phyloP scores from a whole-genome alignment of 2,329 filamentous ascomycete genomes.

The Didymella keratinophila region DNA sequence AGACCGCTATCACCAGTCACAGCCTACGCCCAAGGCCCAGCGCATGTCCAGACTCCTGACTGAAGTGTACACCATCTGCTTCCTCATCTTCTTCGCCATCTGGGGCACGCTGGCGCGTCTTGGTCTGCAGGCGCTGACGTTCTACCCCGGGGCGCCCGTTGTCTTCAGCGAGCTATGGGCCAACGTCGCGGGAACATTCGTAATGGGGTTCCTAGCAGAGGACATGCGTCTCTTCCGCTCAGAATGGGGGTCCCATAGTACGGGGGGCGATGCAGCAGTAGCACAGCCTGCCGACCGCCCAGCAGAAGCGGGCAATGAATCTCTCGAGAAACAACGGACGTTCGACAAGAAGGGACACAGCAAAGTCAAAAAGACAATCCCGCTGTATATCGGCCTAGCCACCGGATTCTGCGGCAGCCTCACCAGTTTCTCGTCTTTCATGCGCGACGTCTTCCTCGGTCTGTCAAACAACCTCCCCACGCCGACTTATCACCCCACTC shows the following conservation, averaged over 20 bases:
- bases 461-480: conserved; percentile 75
- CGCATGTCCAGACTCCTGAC: conserved; percentile 45
- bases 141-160: conserved; percentile 79
- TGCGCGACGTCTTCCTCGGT: conserved; percentile 80
- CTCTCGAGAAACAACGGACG: conserved; percentile 57
- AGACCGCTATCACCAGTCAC: conserved; percentile 22
- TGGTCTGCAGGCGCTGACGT: conserved; percentile 79
- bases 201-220: conserved; percentile 87
- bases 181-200: conserved; percentile 79
- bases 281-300: conserved; percentile 3
- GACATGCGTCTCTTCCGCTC: conserved; percentile 77
- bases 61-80: conserved; percentile 71
- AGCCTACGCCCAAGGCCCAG: conserved; percentile 21
- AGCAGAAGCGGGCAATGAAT: conserved; percentile 22
- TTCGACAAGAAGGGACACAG: conserved; percentile 37
- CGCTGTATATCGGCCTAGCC: conserved; percentile 84
- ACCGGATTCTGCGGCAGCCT: conserved; percentile 91
- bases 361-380: conserved; percentile 81
- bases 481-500: conserved; percentile 53
- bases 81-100: conserved; percentile 85
- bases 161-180: conserved; percentile 82
- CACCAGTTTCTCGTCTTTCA: conserved; percentile 88
- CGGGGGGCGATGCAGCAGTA: conserved; percentile 30
- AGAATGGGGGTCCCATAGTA: conserved; percentile 62
- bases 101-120: conserved; percentile 84